These are phyloP conservation scores for Monosporascus sp. DNA, from an alignment of 2,329 filamentous ascomycete species.

Conservation along the genomic window DNA sequence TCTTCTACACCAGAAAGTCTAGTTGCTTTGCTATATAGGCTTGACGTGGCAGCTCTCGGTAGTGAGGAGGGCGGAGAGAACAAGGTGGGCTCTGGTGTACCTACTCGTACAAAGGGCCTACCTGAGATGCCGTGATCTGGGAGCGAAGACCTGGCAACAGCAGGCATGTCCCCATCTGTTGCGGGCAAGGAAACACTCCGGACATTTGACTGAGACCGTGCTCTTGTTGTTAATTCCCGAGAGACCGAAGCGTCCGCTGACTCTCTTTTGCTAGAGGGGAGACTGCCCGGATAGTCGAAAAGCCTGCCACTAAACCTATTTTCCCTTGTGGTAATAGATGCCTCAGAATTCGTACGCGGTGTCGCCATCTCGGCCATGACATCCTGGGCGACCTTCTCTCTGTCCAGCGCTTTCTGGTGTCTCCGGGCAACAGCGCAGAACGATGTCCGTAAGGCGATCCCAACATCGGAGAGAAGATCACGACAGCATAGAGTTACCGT, in stretches of 20 bases:
- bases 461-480: constrained; percentile 40
- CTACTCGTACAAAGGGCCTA: constrained; percentile 47
- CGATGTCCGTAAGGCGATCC: constrained; percentile 38
- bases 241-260: constrained; percentile 1
- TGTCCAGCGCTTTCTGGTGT: constrained; percentile 32
- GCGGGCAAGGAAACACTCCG: constrained; percentile 8
- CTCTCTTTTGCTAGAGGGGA: constrained; percentile 6
- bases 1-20: constrained; percentile 11
- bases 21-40: constrained; percentile 8
- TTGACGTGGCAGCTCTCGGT: constrained; percentile 13
- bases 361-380: constrained; percentile 34
- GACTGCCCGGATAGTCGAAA: constrained; percentile 7
- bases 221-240: constrained; percentile 9
- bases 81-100: constrained; percentile 25
- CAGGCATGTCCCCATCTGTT: constrained; percentile 10
- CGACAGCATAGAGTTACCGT: constrained; percentile 41
- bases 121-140: constrained; percentile 49
- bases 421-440: constrained; percentile 46
- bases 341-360: constrained; percentile 16
- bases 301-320: constrained; percentile 11
- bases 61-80: constrained; percentile 22
- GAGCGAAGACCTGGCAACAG: constrained; percentile 18
- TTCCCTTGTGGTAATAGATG: constrained; percentile 10
- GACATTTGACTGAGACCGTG: constrained; percentile 10
- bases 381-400: constrained; percentile 39